Evolutionary conservation across 352 stramenopile species (phyloP).

Genomic region (Phytophthora ohioensis): DNA sequence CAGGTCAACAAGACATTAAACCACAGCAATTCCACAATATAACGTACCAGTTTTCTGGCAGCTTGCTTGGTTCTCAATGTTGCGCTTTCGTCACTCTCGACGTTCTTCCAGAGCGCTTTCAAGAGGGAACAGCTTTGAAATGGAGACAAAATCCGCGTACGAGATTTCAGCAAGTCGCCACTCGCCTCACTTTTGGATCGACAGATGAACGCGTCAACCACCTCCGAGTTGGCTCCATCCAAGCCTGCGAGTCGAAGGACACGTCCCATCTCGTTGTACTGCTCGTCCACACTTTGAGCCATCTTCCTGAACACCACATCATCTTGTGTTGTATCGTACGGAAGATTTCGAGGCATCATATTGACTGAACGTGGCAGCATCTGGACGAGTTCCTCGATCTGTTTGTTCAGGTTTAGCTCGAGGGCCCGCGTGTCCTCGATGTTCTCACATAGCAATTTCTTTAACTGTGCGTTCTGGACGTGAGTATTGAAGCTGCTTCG

Average conservation of each 20-base stretch:
- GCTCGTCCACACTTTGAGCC: constrained; percentile 11
- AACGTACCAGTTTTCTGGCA: background rate
- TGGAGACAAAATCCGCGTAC: constrained; percentile 6
- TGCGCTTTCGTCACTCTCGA: constrained; percentile 5
- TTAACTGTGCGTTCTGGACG: too few species aligned
- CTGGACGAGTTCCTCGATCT: constrained; percentile 12
- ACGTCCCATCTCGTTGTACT: constrained; percentile 11
- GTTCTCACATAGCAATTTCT: constrained; percentile 1
- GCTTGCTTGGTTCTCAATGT: background rate
- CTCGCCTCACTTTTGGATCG: background rate
- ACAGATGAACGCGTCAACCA: constrained; percentile 8
- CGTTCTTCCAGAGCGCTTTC: constrained; percentile 8
- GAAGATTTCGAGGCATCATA: constrained; percentile 2
- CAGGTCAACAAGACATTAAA: too few species aligned
- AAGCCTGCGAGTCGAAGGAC: constrained; percentile 10
- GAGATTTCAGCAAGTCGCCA: constrained; percentile 4
- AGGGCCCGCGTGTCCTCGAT: background rate
- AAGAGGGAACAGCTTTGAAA: constrained; percentile 7
- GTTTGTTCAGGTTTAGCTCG: background rate
- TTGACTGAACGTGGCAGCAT: background rate
- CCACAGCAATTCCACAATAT: background rate
- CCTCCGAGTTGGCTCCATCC: constrained; percentile 4
- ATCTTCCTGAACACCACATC: background rate
- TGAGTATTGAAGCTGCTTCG: too few species aligned
- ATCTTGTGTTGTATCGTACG: constrained; percentile 11